Evolutionary conservation across 2,329 filamentous ascomycete species (phyloP).

Genomic region (Blastomyces percursus): DNA sequence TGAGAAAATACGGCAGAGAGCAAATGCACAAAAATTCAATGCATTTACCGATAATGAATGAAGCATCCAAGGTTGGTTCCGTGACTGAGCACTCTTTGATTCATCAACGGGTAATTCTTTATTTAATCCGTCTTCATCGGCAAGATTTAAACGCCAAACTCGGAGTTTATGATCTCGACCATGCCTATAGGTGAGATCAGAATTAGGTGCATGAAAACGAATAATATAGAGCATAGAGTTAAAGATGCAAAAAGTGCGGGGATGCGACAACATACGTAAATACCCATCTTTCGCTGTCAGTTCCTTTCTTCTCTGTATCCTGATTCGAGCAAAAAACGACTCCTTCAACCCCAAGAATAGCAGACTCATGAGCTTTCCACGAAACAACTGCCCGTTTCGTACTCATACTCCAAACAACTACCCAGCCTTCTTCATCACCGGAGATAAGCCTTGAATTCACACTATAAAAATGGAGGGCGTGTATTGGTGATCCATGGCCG

Average conservation of each 20-base stretch:
- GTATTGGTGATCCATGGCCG: constrained; percentile 71
- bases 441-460: constrained; percentile 67
- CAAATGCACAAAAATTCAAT: constrained; percentile 88
- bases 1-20: constrained; percentile 41
- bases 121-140: constrained; percentile 47
- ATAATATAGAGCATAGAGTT: constrained; percentile 3
- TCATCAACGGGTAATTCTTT: constrained; percentile 60
- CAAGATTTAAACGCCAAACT: constrained; percentile 69
- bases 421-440: constrained; percentile 81
- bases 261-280: constrained; percentile 58
- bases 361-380: constrained; percentile 72
- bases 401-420: constrained; percentile 73
- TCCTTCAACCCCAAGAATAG: constrained; percentile 61
- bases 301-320: constrained; percentile 20
- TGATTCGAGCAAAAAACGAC: constrained; percentile 43
- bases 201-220: not conserved
- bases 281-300: constrained; percentile 50
- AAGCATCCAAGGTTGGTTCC: constrained; percentile 68
- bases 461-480: constrained; percentile 61
- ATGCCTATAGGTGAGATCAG: constrained; percentile 49
- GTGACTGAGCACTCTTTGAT: constrained; percentile 28
- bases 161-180: constrained; percentile 78
- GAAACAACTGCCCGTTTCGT: constrained; percentile 71
- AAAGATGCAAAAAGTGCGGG: not conserved
- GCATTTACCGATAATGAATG: constrained; percentile 79